Evolutionary conservation across 495 filamentous ascomycete genomes (phyloP), one percentile per base, ranked within the genome.

Genomic region (Trichoderma parareesei): DNA sequence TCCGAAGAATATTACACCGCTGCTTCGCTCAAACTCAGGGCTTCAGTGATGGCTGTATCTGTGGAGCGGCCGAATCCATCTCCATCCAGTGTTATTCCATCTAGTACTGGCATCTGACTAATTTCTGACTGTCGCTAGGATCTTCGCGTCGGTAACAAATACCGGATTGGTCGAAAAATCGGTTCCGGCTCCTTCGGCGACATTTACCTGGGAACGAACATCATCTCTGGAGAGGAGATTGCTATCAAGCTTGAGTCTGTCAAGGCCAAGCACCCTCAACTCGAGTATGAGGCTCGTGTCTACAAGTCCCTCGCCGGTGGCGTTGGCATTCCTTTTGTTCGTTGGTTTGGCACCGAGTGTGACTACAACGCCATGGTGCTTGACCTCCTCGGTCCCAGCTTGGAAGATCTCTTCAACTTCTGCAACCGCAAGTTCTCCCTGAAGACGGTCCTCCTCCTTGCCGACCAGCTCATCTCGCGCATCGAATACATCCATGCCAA

Each of bases 381-480:
- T 68, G 95, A 99, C 72, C 87, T 99, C 18, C 90, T 99, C 46
- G 95, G 95, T 62, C 95, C 95, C 65, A 96, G 91, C 75, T 82
- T 99, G 82, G 95, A 99, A 79, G 95, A 99, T 75, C 83, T 99
- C n/a, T 99, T 99, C 92, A 99, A 99, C 86, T 99, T 99, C 78
- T 99, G 95, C 87, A 99, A 98, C 86, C 89, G 95, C 74, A 99
- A 99, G 76, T 99, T 98, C 84, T 97, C 94, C 10, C 80, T 99
- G 69, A 99, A 99, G 89, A 99, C 95, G n/a, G 95, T 99, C 48
- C 81, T 99, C 16, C 87, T 99, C 10, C 87, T 99, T 62, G 95
- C 95, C 72, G 95, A 99, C 73, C 95, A 99, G 81, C 86, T 99
- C 77, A 98, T 98, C 73, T 98, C 94, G 65, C 93, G 95, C 67